Evolutionary conservation across 2,329 filamentous ascomycete species (phyloP), one percentile per base, ranked within the genome.

Genomic region (Arthrobotrys megalospora): DNA sequence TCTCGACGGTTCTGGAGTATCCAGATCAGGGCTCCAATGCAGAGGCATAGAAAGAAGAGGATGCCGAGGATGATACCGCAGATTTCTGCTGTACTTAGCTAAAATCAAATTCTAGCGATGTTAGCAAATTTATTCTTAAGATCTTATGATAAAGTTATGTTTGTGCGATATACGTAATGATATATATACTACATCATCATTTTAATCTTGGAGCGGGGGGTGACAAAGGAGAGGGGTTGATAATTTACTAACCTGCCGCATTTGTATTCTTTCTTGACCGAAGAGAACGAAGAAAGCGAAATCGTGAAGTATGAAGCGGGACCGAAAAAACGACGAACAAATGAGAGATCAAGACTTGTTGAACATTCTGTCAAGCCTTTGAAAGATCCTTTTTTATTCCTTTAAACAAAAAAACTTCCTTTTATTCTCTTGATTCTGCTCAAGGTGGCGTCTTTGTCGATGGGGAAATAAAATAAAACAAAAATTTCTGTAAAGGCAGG

Each of bases 21-120:
- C 16, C 67, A 32, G 24, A 45, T n/a, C 14, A 76, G 65, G 16
- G 50, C 47, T 5, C 64, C 72, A n/a, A 76, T 65, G 8, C 28
- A 38, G 38, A 55, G 21, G 16, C 47, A 36, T 11, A 76, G 14
- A 21, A 60, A 38, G 45, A 76, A 21, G 21, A 76, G 45, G 16
- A 41, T 32, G 47, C 55, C 72, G 55, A 76, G 58, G 28, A 76
- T 66, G 64, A 76, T 65, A 41, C 50, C 45, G 45, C 72, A 48
- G 16, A 76, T 52, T 38, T 21, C 45, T 14, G 55, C 68, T 28
- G 53, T 45, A 16, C 41, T 69, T 68, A 76, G 5, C 72, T 76
- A 21, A 21, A 38, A 24, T n/a, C 5, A 32, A 41, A 38, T 48
- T 21, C 41, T 24, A 1, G 6, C 16, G 7, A 24, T 47, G 47